Conservation (phyloP, 2,329 filamentous ascomycete species). For the Onygenales sp. region DNA sequence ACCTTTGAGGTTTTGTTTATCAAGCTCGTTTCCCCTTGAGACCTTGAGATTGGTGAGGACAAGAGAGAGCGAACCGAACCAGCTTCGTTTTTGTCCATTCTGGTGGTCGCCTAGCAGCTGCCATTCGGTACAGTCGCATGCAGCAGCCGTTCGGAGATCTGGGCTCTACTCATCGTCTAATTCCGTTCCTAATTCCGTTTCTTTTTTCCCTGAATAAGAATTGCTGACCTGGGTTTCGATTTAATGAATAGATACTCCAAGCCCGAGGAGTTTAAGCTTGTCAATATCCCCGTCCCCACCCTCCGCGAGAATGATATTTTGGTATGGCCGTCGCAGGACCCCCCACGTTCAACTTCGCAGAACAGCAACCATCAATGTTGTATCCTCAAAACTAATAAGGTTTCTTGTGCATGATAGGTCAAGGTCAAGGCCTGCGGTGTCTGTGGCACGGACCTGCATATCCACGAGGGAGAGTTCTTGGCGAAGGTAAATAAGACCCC, state of each 20-base stretch:
- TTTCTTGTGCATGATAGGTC: conserved; percentile 29
- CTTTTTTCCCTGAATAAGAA: not conserved
- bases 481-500: conserved; percentile 32
- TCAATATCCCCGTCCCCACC: conserved; percentile 52
- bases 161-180: not conserved
- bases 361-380: not conserved
- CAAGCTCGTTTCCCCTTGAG: not conserved
- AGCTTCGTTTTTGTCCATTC: not conserved
- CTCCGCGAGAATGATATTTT: conserved; percentile 52
- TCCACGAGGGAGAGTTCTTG: conserved; percentile 59
- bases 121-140: not conserved
- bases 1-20: not conserved
- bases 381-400: not conserved
- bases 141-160: too few relatives aligned
- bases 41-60: too few relatives aligned
- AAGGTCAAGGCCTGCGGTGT: conserved; percentile 61
- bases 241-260: conserved; percentile 44
- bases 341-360: not conserved
- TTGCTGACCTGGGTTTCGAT: not conserved
- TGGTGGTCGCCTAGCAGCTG: not conserved
- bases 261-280: conserved; percentile 52
- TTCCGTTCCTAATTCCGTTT: not conserved
- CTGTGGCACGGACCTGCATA: conserved; percentile 46
- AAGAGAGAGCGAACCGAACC: too few relatives aligned
- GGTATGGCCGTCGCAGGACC: conserved; percentile 21